A percentile compares a stretch with the other conserved stretches of the same genome.
Evolutionary conservation across 495 filamentous ascomycete species (phyloP).

Genomic region (Evernia prunastri): DNA sequence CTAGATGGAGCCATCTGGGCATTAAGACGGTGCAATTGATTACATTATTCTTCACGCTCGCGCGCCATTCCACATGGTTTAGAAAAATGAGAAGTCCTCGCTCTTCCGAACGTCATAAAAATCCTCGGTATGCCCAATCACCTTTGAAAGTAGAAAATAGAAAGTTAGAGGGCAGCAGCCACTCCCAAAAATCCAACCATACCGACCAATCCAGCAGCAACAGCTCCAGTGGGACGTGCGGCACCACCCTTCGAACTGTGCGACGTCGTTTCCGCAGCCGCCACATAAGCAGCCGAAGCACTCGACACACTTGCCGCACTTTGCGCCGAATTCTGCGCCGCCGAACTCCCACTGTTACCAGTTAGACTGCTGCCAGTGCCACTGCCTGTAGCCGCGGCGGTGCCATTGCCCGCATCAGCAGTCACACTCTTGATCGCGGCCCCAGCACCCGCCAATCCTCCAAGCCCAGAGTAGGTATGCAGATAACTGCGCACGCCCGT

Average conservation of each 20-base stretch:
- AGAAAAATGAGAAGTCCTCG: neutral
- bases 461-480: conserved; percentile 26
- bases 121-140: neutral
- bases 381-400: conserved; percentile 22
- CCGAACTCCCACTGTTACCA: conserved; percentile 12
- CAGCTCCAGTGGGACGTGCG: conserved; percentile 16
- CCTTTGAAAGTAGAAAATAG: no score
- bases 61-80: neutral
- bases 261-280: conserved; percentile 10
- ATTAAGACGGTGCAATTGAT: neutral
- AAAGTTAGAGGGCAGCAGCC: conserved; percentile 11
- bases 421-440: conserved; percentile 16
- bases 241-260: conserved; percentile 14
- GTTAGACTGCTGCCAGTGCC: conserved; percentile 17
- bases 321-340: neutral
- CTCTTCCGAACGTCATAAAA: neutral
- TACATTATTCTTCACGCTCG: neutral
- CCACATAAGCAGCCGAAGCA: conserved; percentile 12
- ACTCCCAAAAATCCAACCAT: conserved; percentile 21
- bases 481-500: conserved; percentile 27
- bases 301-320: conserved; percentile 4
- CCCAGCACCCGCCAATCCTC: conserved; percentile 22
- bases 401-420: conserved; percentile 14
- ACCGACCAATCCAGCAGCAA: conserved; percentile 19
- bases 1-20: neutral